Percentiles rank a stretch among this genome's conserved stretches.
These are phyloP conservation scores for Talaromyces sp. DNA, from an alignment of 2,329 filamentous ascomycete genomes.

Conservation along the genomic window DNA sequence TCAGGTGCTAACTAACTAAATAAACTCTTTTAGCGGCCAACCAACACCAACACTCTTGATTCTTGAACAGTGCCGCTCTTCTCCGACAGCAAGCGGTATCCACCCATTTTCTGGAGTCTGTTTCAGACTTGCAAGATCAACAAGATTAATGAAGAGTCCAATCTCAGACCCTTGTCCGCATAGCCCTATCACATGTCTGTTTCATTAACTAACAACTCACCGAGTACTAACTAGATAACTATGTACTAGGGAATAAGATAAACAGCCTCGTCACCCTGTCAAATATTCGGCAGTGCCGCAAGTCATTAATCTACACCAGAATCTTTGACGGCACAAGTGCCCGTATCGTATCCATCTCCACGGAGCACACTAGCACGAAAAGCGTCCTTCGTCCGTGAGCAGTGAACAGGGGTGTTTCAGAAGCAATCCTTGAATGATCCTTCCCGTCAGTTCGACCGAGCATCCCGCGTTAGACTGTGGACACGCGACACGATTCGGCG, in stretches of 20 bases:
- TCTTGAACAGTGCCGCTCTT: too few species aligned
- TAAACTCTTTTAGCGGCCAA: neutral
- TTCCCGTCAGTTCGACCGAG: constrained; percentile 3
- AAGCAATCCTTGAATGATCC: constrained; percentile 1
- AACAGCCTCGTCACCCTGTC: neutral
- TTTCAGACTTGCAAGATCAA: constrained; percentile 2
- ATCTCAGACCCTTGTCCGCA: neutral
- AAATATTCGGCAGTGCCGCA: neutral
- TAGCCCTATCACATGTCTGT: neutral
- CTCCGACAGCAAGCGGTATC: neutral
- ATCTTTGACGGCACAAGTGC: neutral
- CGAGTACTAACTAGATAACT: neutral
- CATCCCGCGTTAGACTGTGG: neutral
- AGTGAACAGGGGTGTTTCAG: neutral
- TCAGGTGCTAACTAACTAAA: neutral
- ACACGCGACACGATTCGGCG: neutral
- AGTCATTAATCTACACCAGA: neutral
- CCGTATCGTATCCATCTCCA: neutral
- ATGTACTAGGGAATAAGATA: neutral
- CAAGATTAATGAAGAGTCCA: neutral
- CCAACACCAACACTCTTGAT: neutral
- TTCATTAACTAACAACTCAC: neutral
- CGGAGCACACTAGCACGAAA: neutral
- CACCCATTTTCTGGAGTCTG: neutral
- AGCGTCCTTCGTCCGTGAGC: neutral